Evolutionary conservation across 2,329 filamentous ascomycete genomes (phyloP).

Genomic region (Plenodomus lindquistii): DNA sequence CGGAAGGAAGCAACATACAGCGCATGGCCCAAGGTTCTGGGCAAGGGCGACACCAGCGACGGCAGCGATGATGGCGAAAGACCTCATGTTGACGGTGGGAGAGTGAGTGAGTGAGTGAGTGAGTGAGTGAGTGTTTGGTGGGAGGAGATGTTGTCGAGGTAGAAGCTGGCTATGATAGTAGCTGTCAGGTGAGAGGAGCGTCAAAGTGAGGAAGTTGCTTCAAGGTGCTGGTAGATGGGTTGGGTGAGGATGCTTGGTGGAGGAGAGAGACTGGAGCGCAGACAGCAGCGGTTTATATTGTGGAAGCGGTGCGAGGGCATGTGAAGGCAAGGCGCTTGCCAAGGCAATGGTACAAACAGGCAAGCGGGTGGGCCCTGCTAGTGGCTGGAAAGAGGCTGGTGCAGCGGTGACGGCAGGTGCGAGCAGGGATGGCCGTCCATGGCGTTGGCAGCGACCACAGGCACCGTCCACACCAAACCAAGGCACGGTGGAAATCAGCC

Average conservation of each 20-base stretch:
- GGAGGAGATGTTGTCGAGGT: constrained; percentile 22
- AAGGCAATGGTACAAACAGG: constrained; percentile 11
- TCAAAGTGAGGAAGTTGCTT: constrained; percentile 10
- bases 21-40: constrained; percentile 40
- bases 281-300: constrained; percentile 21
- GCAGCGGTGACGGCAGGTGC: constrained; percentile 6
- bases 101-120: too few species aligned
- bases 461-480: constrained; percentile 21
- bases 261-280: constrained; percentile 1
- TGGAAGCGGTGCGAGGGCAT: constrained; percentile 18
- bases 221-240: constrained; percentile 14
- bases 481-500: constrained; percentile 12
- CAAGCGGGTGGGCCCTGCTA: constrained; percentile 4
- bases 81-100: constrained; percentile 42
- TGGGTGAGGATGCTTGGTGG: constrained; percentile 17
- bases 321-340: constrained; percentile 12
- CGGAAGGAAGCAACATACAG: constrained; percentile 38
- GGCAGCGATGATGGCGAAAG: constrained; percentile 42
- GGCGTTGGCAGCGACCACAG: constrained; percentile 4
- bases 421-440: neutral
- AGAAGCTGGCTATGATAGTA: constrained; percentile 19
- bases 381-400: constrained; percentile 11
- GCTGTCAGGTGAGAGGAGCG: constrained; percentile 13
- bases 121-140: constrained; percentile 1
- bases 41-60: constrained; percentile 40